These are phyloP conservation scores for Nakazawaea peltata DNA, from an alignment of 805 yeast species.

Conservation along the genomic window DNA sequence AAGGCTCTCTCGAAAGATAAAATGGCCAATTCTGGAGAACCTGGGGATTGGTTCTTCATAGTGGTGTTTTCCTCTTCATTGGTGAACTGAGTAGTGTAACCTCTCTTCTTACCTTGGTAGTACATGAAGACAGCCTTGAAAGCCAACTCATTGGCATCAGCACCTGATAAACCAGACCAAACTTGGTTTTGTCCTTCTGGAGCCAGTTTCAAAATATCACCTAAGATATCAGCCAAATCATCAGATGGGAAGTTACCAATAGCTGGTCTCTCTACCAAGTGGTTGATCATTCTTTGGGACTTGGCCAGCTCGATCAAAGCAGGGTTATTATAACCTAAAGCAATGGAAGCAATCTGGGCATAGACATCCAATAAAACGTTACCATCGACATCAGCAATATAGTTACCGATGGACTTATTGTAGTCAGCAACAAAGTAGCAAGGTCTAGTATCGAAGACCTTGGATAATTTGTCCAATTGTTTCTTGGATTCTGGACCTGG, in stretches of 20 bases:
- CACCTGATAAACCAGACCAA: slow-evolving; percentile 62
- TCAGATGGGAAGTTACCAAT: slow-evolving; percentile 55
- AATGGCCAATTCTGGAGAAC: slow-evolving; percentile 44
- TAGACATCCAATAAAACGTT: slow-evolving; percentile 54
- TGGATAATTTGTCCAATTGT: slow-evolving; percentile 28
- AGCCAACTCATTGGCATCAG: slow-evolving; percentile 66
- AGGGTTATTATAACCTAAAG: slow-evolving; percentile 66
- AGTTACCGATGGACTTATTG: slow-evolving; percentile 55
- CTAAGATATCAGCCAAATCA: slow-evolving; percentile 41
- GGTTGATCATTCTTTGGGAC: slow-evolving; percentile 54
- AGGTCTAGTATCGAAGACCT: slow-evolving; percentile 54
- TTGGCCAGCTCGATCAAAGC: slow-evolving; percentile 50
- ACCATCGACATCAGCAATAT: slow-evolving; percentile 60
- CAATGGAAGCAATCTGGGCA: slow-evolving; percentile 68
- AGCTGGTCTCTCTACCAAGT: slow-evolving; percentile 63
- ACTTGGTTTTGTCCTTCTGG: slow-evolving; percentile 53
- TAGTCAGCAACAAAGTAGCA: slow-evolving; percentile 60
- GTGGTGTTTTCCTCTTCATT: slow-evolving; percentile 37
- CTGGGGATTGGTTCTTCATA: slow-evolving; percentile 45
- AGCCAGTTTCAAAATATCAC: slow-evolving; percentile 50
- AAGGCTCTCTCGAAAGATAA: slow-evolving; percentile 46
- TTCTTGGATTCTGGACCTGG: slow-evolving; percentile 40
- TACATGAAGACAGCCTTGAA: slow-evolving; percentile 66
- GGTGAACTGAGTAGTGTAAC: slow-evolving; percentile 30
- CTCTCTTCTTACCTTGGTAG: slow-evolving; percentile 48